Evolutionary conservation across 306 rosid genomes (phyloP).

Genomic region (Alnus glutinosa): DNA sequence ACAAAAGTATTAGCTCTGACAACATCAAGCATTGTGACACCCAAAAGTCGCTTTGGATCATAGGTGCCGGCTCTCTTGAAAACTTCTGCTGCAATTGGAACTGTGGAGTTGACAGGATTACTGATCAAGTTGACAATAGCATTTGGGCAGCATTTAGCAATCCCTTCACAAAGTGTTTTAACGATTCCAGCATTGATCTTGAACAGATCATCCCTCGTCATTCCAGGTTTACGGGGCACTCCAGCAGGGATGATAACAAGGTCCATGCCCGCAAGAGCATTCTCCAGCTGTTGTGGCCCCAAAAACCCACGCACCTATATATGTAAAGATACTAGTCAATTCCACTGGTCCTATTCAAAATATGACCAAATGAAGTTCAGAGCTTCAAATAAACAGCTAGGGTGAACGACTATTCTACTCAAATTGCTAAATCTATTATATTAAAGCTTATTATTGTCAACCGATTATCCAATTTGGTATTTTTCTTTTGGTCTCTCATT

Average conservation of each 20-base stretch:
- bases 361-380: neutral
- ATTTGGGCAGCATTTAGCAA: slow-evolving; percentile 74
- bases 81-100: slow-evolving; percentile 93
- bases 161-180: slow-evolving; percentile 81
- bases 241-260: slow-evolving; percentile 90
- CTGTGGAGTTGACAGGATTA: slow-evolving; percentile 96
- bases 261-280: slow-evolving; percentile 86
- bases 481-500: no score
- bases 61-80: slow-evolving; percentile 88
- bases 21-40: slow-evolving; percentile 90
- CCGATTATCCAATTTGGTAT: neutral
- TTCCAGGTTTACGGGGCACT: slow-evolving; percentile 96
- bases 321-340: slow-evolving; percentile 4
- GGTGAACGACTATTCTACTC: neutral
- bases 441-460: neutral
- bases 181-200: slow-evolving; percentile 96
- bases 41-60: slow-evolving; percentile 89
- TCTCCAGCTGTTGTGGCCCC: slow-evolving; percentile 83
- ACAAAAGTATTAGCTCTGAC: slow-evolving; percentile 95
- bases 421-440: neutral
- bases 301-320: slow-evolving; percentile 84
- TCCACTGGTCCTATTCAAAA: neutral
- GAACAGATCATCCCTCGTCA: slow-evolving; percentile 95
- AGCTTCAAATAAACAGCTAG: neutral
- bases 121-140: slow-evolving; percentile 95